phyloP scores from a whole-genome alignment of 495 filamentous ascomycete species.

The Penicillium simplicissimum region DNA sequence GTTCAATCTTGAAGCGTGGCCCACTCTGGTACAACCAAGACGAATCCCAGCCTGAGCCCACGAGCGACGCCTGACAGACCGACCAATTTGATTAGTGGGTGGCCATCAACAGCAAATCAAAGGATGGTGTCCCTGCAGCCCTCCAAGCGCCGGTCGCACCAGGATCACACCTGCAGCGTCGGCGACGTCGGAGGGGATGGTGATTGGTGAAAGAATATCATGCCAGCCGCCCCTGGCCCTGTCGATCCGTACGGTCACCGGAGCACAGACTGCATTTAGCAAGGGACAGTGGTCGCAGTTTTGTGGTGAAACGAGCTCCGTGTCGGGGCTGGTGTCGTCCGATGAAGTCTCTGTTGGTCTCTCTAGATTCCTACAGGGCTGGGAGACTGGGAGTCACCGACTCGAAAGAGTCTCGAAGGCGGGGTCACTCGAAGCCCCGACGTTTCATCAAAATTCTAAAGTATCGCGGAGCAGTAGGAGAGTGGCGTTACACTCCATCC shows the following conservation, averaged over 20 bases:
- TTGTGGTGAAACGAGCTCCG: conserved; percentile 23
- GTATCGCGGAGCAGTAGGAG: background rate
- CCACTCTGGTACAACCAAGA: conserved; percentile 1
- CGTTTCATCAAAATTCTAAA: conserved; percentile 22
- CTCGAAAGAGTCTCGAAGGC: background rate
- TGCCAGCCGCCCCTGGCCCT: conserved; percentile 21
- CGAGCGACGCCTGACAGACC: background rate
- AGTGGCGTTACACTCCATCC: conserved; percentile 6
- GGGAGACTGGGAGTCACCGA: background rate
- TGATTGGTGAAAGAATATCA: conserved; percentile 18
- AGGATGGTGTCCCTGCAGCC: conserved; percentile 15
- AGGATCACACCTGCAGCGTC: conserved; percentile 17
- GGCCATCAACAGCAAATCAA: background rate
- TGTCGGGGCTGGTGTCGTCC: background rate
- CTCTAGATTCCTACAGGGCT: background rate
- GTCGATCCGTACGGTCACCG: conserved; percentile 20
- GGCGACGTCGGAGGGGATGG: conserved; percentile 1
- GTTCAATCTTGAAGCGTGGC: conserved; percentile 1
- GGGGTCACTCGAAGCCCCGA: conserved; percentile 9
- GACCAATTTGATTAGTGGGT: background rate
- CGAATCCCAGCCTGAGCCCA: too few relatives aligned
- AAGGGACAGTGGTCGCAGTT: conserved; percentile 6
- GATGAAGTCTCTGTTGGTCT: background rate
- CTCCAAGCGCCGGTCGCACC: conserved; percentile 22
- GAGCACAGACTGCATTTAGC: conserved; percentile 23